Conservation (phyloP, 768 basidiomycete genomes). For the Tricholoma saponaceum region DNA sequence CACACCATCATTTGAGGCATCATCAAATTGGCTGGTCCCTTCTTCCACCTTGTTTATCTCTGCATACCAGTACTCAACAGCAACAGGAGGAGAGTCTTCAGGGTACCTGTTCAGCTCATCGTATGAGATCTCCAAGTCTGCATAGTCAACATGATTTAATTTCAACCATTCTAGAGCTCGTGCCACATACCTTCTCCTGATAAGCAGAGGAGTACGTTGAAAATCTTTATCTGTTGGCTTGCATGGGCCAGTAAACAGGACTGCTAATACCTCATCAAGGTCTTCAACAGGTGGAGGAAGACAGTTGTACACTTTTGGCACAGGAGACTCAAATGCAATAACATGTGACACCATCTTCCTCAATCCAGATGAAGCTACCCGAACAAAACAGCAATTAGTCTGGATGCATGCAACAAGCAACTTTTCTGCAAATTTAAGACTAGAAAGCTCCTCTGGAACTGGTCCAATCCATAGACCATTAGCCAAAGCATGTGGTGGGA, state of each 20-base stretch:
- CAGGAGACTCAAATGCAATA: slow-evolving; percentile 26
- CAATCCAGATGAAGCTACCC: slow-evolving; percentile 23
- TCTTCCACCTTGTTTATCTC: slow-evolving; percentile 18
- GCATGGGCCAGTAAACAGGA: slow-evolving; percentile 28
- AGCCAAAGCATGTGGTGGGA: slow-evolving; percentile 24
- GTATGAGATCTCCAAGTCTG: slow-evolving; percentile 24
- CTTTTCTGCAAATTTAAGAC: slow-evolving; percentile 27
- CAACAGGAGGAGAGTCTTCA: slow-evolving; percentile 17
- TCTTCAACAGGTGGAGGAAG: slow-evolving; percentile 21
- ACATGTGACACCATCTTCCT: slow-evolving; percentile 30
- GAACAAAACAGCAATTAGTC: slow-evolving; percentile 27
- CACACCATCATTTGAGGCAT: slow-evolving; percentile 25
- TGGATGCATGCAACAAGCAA: slow-evolving; percentile 21
- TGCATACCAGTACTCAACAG: slow-evolving; percentile 16
- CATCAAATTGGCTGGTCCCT: slow-evolving; percentile 22
- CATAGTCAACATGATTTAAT: slow-evolving; percentile 30
- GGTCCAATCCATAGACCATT: slow-evolving; percentile 34
- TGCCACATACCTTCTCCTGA: background rate
- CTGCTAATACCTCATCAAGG: slow-evolving; percentile 26
- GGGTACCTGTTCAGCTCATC: slow-evolving; percentile 21
- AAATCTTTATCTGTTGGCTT: slow-evolving; percentile 23
- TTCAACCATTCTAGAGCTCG: slow-evolving; percentile 31
- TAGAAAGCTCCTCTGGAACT: slow-evolving; percentile 22
- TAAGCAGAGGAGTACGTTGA: background rate
- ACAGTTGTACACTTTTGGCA: slow-evolving; percentile 21